These are phyloP conservation scores for Jimgerdemannia flammicorona DNA, from an alignment of 192 early-diverging fungal species.

Conservation along the genomic window DNA sequence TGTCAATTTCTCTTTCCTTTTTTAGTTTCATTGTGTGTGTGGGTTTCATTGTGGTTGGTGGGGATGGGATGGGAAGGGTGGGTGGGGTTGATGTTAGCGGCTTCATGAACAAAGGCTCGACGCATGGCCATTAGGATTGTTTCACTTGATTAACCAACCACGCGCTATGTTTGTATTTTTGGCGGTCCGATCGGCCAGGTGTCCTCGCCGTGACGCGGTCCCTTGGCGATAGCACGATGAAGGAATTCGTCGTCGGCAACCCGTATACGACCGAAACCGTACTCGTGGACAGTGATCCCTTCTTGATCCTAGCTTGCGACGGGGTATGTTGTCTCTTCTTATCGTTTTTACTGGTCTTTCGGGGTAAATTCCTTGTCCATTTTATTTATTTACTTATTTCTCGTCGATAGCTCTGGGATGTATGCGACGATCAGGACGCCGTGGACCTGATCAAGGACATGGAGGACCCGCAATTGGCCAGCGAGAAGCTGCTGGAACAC, in stretches of 20 bases:
- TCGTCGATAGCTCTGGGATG: constrained; percentile 85
- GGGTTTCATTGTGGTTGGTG: too few relatives aligned
- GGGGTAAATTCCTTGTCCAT: background rate
- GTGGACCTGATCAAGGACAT: constrained; percentile 81
- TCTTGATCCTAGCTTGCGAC: constrained; percentile 96
- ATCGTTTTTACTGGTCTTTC: background rate
- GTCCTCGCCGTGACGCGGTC: constrained; percentile 95
- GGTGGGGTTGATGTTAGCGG: too few relatives aligned
- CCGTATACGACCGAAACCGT: constrained; percentile 95
- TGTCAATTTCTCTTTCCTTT: background rate
- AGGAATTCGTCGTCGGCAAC: constrained; percentile 92
- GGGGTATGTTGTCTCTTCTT: constrained; percentile 58
- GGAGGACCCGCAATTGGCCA: constrained; percentile 72
- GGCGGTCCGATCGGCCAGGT: constrained; percentile 36
- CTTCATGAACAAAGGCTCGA: too few relatives aligned
- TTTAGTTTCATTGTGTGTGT: too few relatives aligned
- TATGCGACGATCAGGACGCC: constrained; percentile 92
- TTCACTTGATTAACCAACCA: background rate
- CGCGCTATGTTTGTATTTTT: background rate
- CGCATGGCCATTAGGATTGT: background rate
- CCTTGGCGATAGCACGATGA: constrained; percentile 94
- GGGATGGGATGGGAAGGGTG: too few relatives aligned
- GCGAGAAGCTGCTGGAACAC: constrained; percentile 74
- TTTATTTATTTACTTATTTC: constrained; percentile 5
- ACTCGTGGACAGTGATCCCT: constrained; percentile 65